phyloP scores from a whole-genome alignment of 1,139 yeast genomes.

The Candida frijolesensis region DNA sequence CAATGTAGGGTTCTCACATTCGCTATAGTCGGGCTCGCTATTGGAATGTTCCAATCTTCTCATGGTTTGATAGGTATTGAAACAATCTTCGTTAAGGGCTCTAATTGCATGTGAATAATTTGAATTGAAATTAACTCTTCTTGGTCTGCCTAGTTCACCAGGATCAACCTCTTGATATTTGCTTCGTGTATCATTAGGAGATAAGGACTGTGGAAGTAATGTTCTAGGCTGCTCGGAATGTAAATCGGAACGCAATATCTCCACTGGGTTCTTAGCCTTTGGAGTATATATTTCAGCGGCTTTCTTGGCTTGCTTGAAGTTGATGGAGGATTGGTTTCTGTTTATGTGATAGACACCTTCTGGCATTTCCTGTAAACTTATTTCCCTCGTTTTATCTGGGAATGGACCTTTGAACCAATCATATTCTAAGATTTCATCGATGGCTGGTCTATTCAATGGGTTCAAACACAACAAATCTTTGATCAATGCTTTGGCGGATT shows the following conservation, averaged over 20 bases:
- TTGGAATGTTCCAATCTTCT: slow-evolving; percentile 38
- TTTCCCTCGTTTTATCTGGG: slow-evolving; percentile 70
- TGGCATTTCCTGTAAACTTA: slow-evolving; percentile 58
- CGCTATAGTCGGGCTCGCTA: slow-evolving; percentile 32
- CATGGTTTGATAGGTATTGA: slow-evolving; percentile 46
- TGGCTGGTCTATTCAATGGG: slow-evolving; percentile 79
- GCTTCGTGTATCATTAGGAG: slow-evolving; percentile 88
- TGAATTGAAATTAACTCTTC: slow-evolving; percentile 46
- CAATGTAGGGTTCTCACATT: slow-evolving; percentile 63
- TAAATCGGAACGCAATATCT: slow-evolving; percentile 68
- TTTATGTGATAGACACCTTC: slow-evolving; percentile 60
- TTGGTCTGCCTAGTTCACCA: slow-evolving; percentile 38
- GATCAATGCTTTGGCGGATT: slow-evolving; percentile 73
- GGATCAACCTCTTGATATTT: slow-evolving; percentile 78
- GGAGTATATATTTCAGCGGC: slow-evolving; percentile 64
- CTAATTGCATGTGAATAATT: slow-evolving; percentile 43
- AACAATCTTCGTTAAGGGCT: slow-evolving; percentile 40
- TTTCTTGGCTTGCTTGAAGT: slow-evolving; percentile 68
- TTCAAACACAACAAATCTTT: slow-evolving; percentile 71
- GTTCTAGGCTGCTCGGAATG: slow-evolving; percentile 70
- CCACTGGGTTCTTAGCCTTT: slow-evolving; percentile 62
- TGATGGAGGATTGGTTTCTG: slow-evolving; percentile 64
- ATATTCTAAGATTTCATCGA: slow-evolving; percentile 77
- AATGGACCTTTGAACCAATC: slow-evolving; percentile 86
- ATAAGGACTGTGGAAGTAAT: slow-evolving; percentile 82